Evolutionary conservation across 73 alveolate genomes (phyloP), one percentile per base, ranked within the genome.

Genomic region (Halteria grandinella): DNA sequence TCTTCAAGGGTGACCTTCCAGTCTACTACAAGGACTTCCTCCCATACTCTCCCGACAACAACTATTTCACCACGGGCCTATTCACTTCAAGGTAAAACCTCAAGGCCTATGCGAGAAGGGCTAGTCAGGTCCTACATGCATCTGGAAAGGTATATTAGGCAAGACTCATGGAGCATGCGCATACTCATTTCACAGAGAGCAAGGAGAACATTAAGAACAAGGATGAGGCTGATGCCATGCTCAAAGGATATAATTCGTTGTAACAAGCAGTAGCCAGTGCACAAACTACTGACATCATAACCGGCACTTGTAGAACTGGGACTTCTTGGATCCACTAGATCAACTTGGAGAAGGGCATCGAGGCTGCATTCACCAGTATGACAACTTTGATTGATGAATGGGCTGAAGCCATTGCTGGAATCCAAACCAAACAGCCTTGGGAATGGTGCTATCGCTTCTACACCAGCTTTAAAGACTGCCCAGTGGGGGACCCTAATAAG

Each of bases 11-110:
- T n/a, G n/a, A n/a, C n/a, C n/a, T n/a, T n/a, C n/a, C n/a, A n/a
- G n/a, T n/a, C n/a, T n/a, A 80, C 55, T 75, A 85, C 41, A 88
- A 75, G 59, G 99, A 97, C 83, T 82, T 96, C 66, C 91, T 88
- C 74, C 99, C 99, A 32, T 89, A 88, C 39, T 91, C 98, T 62
- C 96, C 89, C 43, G 69, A 80, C 24, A 59, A 7, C 23, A 17
- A 36, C 36, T 4, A 53, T 4, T 70, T 21, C 50, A 51, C 36
- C 41, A 52, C 84, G 5, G 84, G 84, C 43, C 36, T 21, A 24
- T 70, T 39, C 59, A 70, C 74, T 3, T 51, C 84, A 24, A 70
- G 84, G 54, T 40, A 71, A 1, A 70, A 49, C 27, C 44, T 28
- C 60, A 70, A 70, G 29, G 57, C 21, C 18, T 51, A 25, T 31